A percentile compares a stretch with the other conserved stretches of the same genome.
These are phyloP conservation scores for Cafeteria roenbergensis DNA, from an alignment of 108 stramenopile species.

Conservation along the genomic window DNA sequence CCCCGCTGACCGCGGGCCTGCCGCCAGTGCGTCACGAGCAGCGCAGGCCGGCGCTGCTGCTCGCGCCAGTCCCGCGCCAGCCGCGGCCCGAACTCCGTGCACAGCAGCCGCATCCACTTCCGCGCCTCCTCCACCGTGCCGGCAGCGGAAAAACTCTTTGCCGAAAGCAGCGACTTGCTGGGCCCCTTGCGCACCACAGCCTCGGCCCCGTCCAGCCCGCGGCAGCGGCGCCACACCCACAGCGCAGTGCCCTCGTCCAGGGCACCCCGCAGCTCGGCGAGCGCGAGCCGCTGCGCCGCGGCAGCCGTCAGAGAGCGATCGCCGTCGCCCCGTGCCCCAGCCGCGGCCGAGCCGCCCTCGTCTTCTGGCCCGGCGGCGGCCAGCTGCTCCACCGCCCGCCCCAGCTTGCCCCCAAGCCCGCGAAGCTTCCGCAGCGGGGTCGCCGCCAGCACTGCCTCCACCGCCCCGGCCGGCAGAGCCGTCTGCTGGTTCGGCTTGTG, in stretches of 20 bases:
- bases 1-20: no score
- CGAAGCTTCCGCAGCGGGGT: constrained; percentile 25
- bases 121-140: no score
- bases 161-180: constrained; percentile 5
- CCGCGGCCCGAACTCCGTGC: constrained; percentile 10
- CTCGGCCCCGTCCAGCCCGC: background rate
- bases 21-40: no score
- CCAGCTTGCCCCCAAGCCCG: constrained; percentile 37
- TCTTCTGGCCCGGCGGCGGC: background rate
- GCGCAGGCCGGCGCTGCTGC: no score
- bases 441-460: constrained; percentile 16
- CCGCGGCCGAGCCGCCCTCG: background rate
- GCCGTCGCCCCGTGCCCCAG: background rate
- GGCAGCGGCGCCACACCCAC: background rate
- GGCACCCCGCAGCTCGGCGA: background rate
- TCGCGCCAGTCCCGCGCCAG: no score
- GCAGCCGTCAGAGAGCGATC: background rate
- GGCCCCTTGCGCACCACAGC: constrained; percentile 8
- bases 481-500: constrained; percentile 38
- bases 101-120: constrained; percentile 7
- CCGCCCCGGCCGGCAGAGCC: constrained; percentile 23
- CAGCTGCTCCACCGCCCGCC: constrained; percentile 14
- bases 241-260: background rate
- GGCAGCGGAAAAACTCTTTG: constrained; percentile 3
- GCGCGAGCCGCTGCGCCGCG: background rate